These are phyloP conservation scores for Floccularia luteovirens DNA, from an alignment of 768 basidiomycete genomes.

Conservation along the genomic window DNA sequence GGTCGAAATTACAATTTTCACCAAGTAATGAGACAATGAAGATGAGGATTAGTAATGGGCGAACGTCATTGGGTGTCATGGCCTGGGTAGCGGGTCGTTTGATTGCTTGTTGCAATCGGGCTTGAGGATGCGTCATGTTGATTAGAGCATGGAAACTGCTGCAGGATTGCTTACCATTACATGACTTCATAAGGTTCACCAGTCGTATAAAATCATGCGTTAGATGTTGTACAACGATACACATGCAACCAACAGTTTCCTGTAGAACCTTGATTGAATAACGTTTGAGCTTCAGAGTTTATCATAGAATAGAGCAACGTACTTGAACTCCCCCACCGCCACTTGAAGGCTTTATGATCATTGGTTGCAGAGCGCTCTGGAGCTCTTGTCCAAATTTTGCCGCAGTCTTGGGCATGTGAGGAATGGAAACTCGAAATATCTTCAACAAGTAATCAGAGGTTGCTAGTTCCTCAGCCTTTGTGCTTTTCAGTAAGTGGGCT, in stretches of 20 bases:
- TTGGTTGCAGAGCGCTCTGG: conserved; percentile 73
- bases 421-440: conserved; percentile 80
- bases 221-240: conserved; percentile 73
- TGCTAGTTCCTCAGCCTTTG: conserved; percentile 72
- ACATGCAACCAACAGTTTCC: conserved; percentile 91
- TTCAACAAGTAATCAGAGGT: conserved; percentile 84
- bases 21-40: conserved; percentile 82
- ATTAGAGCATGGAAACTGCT: conserved; percentile 1
- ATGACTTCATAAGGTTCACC: conserved; percentile 76
- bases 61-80: conserved; percentile 41
- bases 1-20: conserved; percentile 87
- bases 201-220: conserved; percentile 82
- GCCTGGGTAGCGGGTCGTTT: conserved; percentile 30
- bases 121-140: conserved; percentile 20
- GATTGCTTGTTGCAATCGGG: conserved; percentile 55
- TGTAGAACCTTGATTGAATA: conserved; percentile 57
- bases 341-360: conserved; percentile 83
- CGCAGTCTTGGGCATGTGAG: conserved; percentile 85
- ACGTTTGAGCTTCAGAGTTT: background rate
- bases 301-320: conserved; percentile 11
- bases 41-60: conserved; percentile 61
- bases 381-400: conserved; percentile 84
- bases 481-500: conserved; percentile 2
- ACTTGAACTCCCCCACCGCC: conserved; percentile 64
- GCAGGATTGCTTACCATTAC: conserved; percentile 50